Evolutionary conservation across 257 asterid species (phyloP).

Genomic region (Asclepias syriaca): DNA sequence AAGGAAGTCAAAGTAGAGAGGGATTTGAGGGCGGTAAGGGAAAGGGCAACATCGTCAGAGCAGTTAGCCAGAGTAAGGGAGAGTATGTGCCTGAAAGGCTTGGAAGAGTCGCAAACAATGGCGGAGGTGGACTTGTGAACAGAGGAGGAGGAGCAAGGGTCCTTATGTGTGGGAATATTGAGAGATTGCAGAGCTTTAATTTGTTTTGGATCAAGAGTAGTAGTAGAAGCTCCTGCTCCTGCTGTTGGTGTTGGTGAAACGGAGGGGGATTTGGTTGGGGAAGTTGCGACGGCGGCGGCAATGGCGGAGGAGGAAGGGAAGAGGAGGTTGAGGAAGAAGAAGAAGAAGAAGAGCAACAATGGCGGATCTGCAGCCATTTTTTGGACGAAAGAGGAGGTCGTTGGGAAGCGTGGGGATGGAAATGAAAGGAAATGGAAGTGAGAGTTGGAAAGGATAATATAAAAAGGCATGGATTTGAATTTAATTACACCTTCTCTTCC

Average conservation of each 20-base stretch:
- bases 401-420: not conserved
- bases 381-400: not conserved
- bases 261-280: slow-evolving; percentile 24
- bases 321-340: not conserved
- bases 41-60: slow-evolving; percentile 64
- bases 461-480: slow-evolving; percentile 5
- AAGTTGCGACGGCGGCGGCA: slow-evolving; percentile 9
- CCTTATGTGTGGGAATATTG: slow-evolving; percentile 53
- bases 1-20: slow-evolving; percentile 67
- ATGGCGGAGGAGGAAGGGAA: slow-evolving; percentile 4
- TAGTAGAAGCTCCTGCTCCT: slow-evolving; percentile 42
- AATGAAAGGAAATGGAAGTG: slow-evolving; percentile 5
- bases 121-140: slow-evolving; percentile 46
- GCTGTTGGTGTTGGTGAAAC: slow-evolving; percentile 28
- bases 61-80: slow-evolving; percentile 78
- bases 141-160: slow-evolving; percentile 64
- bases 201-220: slow-evolving; percentile 81
- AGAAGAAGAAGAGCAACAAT: not conserved
- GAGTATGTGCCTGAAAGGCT: slow-evolving; percentile 76
- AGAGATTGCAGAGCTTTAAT: slow-evolving; percentile 76
- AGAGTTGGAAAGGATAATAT: slow-evolving; percentile 27
- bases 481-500: slow-evolving; percentile 1
- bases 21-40: slow-evolving; percentile 62
- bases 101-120: slow-evolving; percentile 58
- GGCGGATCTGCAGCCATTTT: slow-evolving; percentile 13